Evolutionary conservation across 2,329 filamentous ascomycete genomes (phyloP).

Genomic region (Paecilomyces dactylethromorphus): DNA sequence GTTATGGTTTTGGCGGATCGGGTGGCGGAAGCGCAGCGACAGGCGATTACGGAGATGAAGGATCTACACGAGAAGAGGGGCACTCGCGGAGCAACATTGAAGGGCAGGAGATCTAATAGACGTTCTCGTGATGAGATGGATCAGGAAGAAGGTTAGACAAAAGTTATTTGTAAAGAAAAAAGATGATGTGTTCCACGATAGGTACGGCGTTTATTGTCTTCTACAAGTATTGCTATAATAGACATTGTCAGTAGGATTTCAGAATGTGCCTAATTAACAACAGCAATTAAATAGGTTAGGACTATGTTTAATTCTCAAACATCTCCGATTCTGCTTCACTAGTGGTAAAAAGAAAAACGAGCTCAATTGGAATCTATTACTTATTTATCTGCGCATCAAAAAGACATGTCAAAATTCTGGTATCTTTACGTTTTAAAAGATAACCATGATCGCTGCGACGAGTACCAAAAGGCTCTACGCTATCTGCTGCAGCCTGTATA

Average conservation of each 20-base stretch:
- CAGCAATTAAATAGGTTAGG: not conserved
- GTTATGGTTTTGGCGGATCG: constrained; percentile 73
- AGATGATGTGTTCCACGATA: not conserved
- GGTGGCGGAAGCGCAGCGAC: constrained; percentile 76
- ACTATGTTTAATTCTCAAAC: not conserved
- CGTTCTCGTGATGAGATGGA: constrained; percentile 63
- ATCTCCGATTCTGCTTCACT: not conserved
- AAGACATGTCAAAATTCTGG: not conserved
- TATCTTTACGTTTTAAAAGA: not conserved
- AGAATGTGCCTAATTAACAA: not conserved
- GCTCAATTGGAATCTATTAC: not conserved
- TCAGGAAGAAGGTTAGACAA: constrained; percentile 58
- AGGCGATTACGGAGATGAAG: constrained; percentile 78
- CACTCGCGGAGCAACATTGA: constrained; percentile 40
- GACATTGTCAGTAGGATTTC: not conserved
- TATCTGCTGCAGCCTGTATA: not conserved
- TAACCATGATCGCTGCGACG: not conserved
- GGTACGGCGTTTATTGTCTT: not conserved
- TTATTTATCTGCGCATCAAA: not conserved
- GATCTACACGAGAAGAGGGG: constrained; percentile 62
- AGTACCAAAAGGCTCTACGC: not conserved
- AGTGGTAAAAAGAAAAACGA: not conserved
- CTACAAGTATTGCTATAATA: not conserved
- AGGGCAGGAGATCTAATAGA: constrained; percentile 49
- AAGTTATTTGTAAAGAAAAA: not conserved